Evolutionary conservation across 495 filamentous ascomycete genomes (phyloP).

Genomic region (Hyaloscypha hepaticicola): DNA sequence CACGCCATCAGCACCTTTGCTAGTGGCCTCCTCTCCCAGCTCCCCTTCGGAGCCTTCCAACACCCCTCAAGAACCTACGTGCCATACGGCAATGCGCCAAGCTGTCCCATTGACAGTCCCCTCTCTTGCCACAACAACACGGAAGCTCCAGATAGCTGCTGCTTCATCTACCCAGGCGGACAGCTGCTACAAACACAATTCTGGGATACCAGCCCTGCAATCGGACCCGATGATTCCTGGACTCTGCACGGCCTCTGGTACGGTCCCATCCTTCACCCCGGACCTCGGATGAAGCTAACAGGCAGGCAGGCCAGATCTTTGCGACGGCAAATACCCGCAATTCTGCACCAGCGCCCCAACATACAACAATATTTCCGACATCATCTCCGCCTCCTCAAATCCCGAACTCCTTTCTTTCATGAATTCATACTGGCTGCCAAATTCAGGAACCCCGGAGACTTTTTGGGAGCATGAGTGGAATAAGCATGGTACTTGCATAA

Average conservation of each 20-base stretch:
- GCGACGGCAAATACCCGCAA: conserved; percentile 75
- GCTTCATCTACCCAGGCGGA: conserved; percentile 80
- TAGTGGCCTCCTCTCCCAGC: conserved; percentile 16
- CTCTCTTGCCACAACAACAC: conserved; percentile 49
- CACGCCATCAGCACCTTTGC: conserved; percentile 14
- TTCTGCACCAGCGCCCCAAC: conserved; percentile 66
- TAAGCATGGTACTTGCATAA: conserved; percentile 79
- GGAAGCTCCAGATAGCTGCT: conserved; percentile 61
- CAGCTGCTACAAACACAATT: conserved; percentile 81
- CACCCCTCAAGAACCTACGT: background rate
- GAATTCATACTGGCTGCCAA: conserved; percentile 72
- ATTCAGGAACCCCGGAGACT: conserved; percentile 57
- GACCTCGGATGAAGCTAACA: conserved; percentile 1
- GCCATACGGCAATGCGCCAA: conserved; percentile 11
- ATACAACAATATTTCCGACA: conserved; percentile 69
- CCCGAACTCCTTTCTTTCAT: conserved; percentile 67
- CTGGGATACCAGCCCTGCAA: conserved; percentile 74
- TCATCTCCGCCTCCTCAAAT: conserved; percentile 56
- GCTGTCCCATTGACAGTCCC: conserved; percentile 46
- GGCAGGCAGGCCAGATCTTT: conserved; percentile 68
- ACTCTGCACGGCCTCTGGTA: conserved; percentile 85
- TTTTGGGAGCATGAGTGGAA: conserved; percentile 89
- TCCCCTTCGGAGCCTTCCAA: conserved; percentile 13
- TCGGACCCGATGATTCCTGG: conserved; percentile 75
- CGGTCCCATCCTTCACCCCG: conserved; percentile 5